These are phyloP conservation scores for Sporothrix variecibatus DNA, from an alignment of 2,329 filamentous ascomycete genomes.

Conservation along the genomic window DNA sequence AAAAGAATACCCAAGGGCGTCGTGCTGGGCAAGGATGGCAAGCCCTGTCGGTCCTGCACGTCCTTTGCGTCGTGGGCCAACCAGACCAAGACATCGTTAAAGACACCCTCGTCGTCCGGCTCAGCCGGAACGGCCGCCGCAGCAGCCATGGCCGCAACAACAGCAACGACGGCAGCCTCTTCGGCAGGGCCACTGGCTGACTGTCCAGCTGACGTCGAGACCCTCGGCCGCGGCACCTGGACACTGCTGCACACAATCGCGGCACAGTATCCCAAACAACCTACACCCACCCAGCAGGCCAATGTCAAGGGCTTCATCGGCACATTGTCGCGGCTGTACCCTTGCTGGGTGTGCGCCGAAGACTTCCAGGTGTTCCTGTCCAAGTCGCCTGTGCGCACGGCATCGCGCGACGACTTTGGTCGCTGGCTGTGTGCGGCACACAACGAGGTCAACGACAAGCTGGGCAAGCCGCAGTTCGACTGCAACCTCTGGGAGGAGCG, in stretches of 20 bases:
- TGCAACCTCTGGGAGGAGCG: conserved; percentile 89
- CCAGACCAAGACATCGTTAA: conserved; percentile 50
- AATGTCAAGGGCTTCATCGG: conserved; percentile 78
- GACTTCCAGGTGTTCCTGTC: conserved; percentile 85
- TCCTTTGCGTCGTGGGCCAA: conserved; percentile 65
- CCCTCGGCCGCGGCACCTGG: conserved; percentile 86
- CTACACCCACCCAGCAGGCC: conserved; percentile 67
- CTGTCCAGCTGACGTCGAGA: conserved; percentile 88
- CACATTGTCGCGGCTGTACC: conserved; percentile 84
- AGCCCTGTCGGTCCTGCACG: conserved; percentile 78
- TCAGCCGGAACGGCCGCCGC: conserved; percentile 39
- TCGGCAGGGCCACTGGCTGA: conserved; percentile 54
- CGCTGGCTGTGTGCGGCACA: conserved; percentile 83
- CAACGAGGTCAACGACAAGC: conserved; percentile 83
- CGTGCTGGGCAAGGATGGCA: conserved; percentile 76
- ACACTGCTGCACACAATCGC: conserved; percentile 91
- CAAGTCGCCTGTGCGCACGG: conserved; percentile 64
- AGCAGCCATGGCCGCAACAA: conserved; percentile 34
- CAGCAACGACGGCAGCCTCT: conserved; percentile 34
- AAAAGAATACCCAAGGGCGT: conserved; percentile 69
- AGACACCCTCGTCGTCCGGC: conserved; percentile 37
- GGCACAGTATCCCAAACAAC: conserved; percentile 75
- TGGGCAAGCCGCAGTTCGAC: conserved; percentile 90
- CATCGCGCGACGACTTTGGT: conserved; percentile 69
- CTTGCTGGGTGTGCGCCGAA: conserved; percentile 92